phyloP scores from a whole-genome alignment of 1,139 yeast species.

The Candida anutae region DNA sequence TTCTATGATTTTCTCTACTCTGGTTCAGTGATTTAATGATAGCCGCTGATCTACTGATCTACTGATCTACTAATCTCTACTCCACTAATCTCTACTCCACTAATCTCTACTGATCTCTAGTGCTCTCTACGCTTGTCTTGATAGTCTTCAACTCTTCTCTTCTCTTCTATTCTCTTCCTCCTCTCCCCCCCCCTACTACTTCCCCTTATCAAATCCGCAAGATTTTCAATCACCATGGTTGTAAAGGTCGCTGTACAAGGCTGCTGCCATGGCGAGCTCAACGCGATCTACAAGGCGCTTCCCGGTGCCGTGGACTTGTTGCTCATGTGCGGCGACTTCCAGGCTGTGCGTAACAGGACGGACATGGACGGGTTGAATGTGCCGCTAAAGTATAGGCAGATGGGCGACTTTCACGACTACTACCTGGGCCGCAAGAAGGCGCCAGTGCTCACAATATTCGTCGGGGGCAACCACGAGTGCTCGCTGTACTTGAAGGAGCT shows the following conservation, averaged over 20 bases:
- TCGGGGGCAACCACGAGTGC: constrained; percentile 96
- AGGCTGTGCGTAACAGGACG: constrained; percentile 54
- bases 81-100: too few species aligned
- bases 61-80: too few species aligned
- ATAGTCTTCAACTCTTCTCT: too few species aligned
- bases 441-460: constrained; percentile 70
- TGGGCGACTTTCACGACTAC: constrained; percentile 78
- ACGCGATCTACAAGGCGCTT: constrained; percentile 43
- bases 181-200: too few species aligned
- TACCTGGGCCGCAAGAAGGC: constrained; percentile 56
- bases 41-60: too few species aligned
- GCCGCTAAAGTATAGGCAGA: constrained; percentile 43
- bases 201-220: too few species aligned
- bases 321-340: constrained; percentile 82
- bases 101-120: too few species aligned
- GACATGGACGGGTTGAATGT: constrained; percentile 64
- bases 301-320: constrained; percentile 48
- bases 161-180: too few species aligned
- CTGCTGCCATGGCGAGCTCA: constrained; percentile 85
- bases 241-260: constrained; percentile 72
- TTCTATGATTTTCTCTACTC: too few species aligned
- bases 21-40: too few species aligned
- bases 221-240: too few species aligned
- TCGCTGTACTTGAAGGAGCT: constrained; percentile 69
- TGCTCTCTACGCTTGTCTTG: too few species aligned